phyloP scores from a whole-genome alignment of 208 protist species.

The Crithidia bombi region DNA sequence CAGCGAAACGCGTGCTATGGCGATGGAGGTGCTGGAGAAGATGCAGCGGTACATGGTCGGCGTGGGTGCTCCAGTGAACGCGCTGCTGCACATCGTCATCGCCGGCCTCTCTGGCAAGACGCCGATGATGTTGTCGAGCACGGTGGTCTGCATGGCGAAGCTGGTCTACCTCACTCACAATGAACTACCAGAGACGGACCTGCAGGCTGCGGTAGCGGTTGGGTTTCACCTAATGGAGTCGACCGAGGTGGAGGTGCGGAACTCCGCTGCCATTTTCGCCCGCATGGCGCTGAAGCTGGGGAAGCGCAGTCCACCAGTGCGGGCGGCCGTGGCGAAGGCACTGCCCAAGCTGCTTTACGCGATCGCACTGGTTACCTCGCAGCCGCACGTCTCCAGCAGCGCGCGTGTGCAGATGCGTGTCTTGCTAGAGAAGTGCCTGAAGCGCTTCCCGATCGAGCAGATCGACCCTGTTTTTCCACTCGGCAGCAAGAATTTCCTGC shows the following conservation, averaged over 20 bases:
- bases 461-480: constrained; percentile 87
- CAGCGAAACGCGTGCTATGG: constrained; percentile 74
- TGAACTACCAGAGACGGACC: constrained; percentile 64
- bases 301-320: constrained; percentile 70
- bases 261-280: constrained; percentile 74
- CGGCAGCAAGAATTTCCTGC: constrained; percentile 87
- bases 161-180: constrained; percentile 77
- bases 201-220: constrained; percentile 56
- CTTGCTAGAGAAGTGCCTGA: constrained; percentile 84
- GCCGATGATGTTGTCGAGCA: constrained; percentile 73
- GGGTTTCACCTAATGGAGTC: constrained; percentile 87
- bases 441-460: constrained; percentile 72
- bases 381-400: constrained; percentile 77
- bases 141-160: constrained; percentile 88
- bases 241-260: constrained; percentile 63
- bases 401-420: constrained; percentile 85
- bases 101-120: constrained; percentile 83
- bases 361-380: constrained; percentile 83
- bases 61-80: constrained; percentile 66
- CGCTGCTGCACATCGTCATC: constrained; percentile 73
- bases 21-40: constrained; percentile 88
- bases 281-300: constrained; percentile 85
- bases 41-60: constrained; percentile 81
- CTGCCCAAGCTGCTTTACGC: constrained; percentile 79
- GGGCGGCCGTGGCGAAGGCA: constrained; percentile 51